Evolutionary conservation across 2,329 filamentous ascomycete genomes (phyloP).

Genomic region (Aureobasidium sp.): DNA sequence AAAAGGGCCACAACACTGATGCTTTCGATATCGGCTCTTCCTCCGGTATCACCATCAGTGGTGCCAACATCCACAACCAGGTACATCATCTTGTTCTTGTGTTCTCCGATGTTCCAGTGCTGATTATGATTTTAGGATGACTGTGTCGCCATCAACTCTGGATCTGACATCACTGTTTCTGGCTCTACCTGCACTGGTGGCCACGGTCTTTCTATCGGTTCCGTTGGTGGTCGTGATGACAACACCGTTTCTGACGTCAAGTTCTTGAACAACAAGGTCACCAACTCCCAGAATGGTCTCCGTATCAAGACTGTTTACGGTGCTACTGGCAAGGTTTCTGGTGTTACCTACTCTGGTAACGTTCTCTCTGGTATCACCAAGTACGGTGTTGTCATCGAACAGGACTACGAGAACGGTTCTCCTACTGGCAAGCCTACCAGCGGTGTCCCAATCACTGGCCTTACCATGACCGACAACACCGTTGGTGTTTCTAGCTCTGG

Average conservation of each 20-base stretch:
- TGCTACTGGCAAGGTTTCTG: conserved; percentile 45
- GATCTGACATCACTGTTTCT: conserved; percentile 37
- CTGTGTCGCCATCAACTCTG: conserved; percentile 28
- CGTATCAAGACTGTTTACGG: conserved; percentile 50
- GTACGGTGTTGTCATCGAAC: conserved; percentile 53
- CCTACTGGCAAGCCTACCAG: conserved; percentile 39
- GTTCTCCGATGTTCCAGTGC: not conserved
- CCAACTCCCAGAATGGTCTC: conserved; percentile 43
- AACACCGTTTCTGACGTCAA: conserved; percentile 45
- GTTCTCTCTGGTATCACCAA: conserved; percentile 18
- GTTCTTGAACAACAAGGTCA: conserved; percentile 41
- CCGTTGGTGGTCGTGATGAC: conserved; percentile 46
- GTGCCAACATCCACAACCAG: conserved; percentile 26
- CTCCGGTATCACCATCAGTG: conserved; percentile 23
- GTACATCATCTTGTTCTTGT: not conserved
- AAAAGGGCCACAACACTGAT: conserved; percentile 27
- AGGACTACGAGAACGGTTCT: conserved; percentile 50
- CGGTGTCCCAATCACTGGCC: conserved; percentile 49
- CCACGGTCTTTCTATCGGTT: conserved; percentile 51
- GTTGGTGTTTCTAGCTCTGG: conserved; percentile 37
- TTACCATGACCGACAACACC: conserved; percentile 39
- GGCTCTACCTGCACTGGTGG: conserved; percentile 40
- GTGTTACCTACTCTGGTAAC: conserved; percentile 49
- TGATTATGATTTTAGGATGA: conserved; percentile 18
- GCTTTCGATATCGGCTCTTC: conserved; percentile 26